Evolutionary conservation across 2,329 filamentous ascomycete species (phyloP), one percentile per base, ranked within the genome.

Genomic region (Pseudogymnoascus sp.): DNA sequence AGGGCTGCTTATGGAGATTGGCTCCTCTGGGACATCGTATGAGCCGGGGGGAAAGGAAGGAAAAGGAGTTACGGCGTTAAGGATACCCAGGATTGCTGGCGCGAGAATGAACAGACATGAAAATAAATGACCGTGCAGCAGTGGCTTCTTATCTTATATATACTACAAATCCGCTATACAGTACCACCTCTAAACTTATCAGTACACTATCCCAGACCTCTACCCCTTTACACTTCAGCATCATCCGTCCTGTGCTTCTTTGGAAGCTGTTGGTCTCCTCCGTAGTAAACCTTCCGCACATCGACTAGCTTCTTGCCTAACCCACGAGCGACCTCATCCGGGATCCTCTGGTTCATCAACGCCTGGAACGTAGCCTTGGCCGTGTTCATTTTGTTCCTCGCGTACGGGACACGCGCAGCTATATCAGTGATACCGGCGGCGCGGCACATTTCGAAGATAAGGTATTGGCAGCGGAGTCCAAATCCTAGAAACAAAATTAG

Each of bases 231-330:
- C 10, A 3, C 10, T 9, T 21, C 5, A 19, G 17, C 50, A 56
- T 56, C 46, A 13, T 56, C 50, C 17, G 29, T 5, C 50, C 29
- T 56, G 4, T 13, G n/a, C n/a, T 15, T 56, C 7, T 19, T 56
- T 29, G 50, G 50, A 56, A 56, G 50, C 17, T 35, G 29, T 9
- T 46, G 60, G 5, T 40, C 33, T 46, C 91, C 91, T 61, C 90
- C 92, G 77, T 97, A 97, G 80, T 99, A 99, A 72, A 97, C 95
- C 81, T 95, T 97, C 70, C 95, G 83, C 67, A 93, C 91, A 79
- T 99, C 95, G 35, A 99, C 92, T 73, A 99, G 75, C 83, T 99
- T 99, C 84, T 90, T 93, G 65, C 95, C 93, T 67, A 93, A 81
- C 61, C 91, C 93, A 60, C 90, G 83, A 63, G 95, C 95, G 73